phyloP scores from a whole-genome alignment of 805 yeast species.

The Saccharomycopsis olivae region DNA sequence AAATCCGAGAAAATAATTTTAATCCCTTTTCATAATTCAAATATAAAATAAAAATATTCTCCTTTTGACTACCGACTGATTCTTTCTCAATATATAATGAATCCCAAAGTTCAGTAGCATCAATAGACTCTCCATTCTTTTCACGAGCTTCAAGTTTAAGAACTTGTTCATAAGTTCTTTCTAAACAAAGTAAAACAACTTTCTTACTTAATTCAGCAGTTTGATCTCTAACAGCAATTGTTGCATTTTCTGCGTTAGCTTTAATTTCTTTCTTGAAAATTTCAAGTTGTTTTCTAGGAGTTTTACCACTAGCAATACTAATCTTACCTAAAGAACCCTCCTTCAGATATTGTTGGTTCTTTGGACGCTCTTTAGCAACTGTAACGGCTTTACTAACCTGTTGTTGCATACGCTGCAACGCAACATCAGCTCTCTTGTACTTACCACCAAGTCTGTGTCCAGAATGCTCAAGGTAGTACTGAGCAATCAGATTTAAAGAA shows the following conservation, averaged over 20 bases:
- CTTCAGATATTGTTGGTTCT: constrained; percentile 47
- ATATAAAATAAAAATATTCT: constrained; percentile 75
- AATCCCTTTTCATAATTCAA: constrained; percentile 79
- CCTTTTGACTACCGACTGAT: constrained; percentile 32
- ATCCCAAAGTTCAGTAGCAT: constrained; percentile 55
- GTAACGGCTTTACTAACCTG: constrained; percentile 95
- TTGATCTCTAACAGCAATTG: too few species aligned
- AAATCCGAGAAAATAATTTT: constrained; percentile 79
- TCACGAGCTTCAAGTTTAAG: constrained; percentile 69
- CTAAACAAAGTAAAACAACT: constrained; percentile 58
- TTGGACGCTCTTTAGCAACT: constrained; percentile 83
- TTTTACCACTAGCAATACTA: constrained; percentile 65
- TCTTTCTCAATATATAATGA: constrained; percentile 64
- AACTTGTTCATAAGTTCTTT: constrained; percentile 66
- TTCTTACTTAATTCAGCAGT: constrained; percentile 30
- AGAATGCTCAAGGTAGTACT: constrained; percentile 82
- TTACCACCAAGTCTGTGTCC: constrained; percentile 87
- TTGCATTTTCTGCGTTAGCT: constrained; percentile 20
- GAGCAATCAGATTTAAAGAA: constrained; percentile 75
- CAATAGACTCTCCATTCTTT: constrained; percentile 42
- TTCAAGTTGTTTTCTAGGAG: constrained; percentile 80
- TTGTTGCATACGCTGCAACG: constrained; percentile 94
- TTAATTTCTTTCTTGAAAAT: constrained; percentile 44
- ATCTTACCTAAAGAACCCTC: constrained; percentile 84
- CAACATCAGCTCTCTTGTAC: constrained; percentile 75